Base-by-base conservation (phyloP, 2,329 filamentous ascomycete species). In the Leptographium flavum region DNA sequence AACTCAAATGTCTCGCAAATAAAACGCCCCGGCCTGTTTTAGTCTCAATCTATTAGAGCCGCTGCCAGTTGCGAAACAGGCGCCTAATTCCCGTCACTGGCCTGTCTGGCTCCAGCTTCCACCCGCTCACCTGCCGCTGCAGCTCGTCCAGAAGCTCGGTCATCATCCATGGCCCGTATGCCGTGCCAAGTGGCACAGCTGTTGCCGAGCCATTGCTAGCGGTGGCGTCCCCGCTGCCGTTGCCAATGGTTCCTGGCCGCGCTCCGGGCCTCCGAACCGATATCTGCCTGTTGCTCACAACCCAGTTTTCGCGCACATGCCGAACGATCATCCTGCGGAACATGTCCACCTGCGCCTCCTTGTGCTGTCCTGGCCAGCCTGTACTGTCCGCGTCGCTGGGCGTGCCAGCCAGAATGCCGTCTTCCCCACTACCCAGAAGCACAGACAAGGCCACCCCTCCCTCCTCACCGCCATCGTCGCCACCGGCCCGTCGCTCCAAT, bases 251-350 rank as follows among this genome's bases (percentile, higher is more conserved):
- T 21, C 39, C 45, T 19, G 45, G 19, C 4, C 46, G 33, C 19
- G 28, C 39, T 3, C 43, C 45, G 0, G 49, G 37, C n/a, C 22
- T 49, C 37, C 47, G 48, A 21, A 57, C 52, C 41, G 43, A 49
- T 7, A 60, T 53, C 9, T 41, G 36, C 3, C 48, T 50, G 11
- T 46, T 47, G 10, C 47, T 40, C 9, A 57, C 53, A 1, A 51
- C 47, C 71, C 71, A 74, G 36, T 64, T 68, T 38, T 60, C 62
- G 4, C 57, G 56, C 11, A 73, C 62, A 36, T 74, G 70, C 9
- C 61, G 58, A 5, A 62, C 45, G 32, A 74, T 68, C 41, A 63
- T 62, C 15, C 60, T 58, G 7, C 58, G 56, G 45, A 74, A 73
- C 36, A 50, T 60, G 27, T 57, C 53, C 9, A 67, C 54, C 23